Base-by-base conservation (phyloP, 2,329 filamentous ascomycete genomes). In the Xylariaceae sp. region DNA sequence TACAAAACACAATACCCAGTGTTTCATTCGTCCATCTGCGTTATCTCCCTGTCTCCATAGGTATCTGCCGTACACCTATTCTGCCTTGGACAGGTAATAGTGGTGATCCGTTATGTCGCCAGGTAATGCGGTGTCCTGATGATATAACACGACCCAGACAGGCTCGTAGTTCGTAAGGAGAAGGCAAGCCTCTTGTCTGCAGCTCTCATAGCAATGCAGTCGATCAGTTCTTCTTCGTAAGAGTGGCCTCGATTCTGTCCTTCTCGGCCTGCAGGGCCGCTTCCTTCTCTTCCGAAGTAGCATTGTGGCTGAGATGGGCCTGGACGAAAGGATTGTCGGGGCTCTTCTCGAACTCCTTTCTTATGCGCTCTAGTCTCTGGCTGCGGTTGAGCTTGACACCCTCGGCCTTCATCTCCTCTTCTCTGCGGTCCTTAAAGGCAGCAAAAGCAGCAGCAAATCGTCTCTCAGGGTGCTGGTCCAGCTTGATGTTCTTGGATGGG, bases 281-380 rank as follows among this genome's bases (percentile, higher is more conserved):
- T 53, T 80, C 80, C 50, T 96, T 69, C 69, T 99, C 93, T 3
- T 91, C 90, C 75, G 84, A 88, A 18, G 82, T 83, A 56, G 90
- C 84, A 74, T 99, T 90, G 76, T 91, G 95, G 2, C 80, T 74
- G 1, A 86, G 89, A 55, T 79, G 84, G 13, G 86, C 77, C 96
- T 58, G 90, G 77, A 96, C 96, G 77, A 96, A 94, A 11, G 94
- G 94, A 74, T 99, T 99, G 68, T 97, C 93, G 1, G 90, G 88
- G 70, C 89, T 89, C 80, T 91, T 95, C 75, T 96, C 89, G 74
- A 97, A 99, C 77, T 97, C 94, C 80, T 96, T 95, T 63, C 84
- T 77, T 66, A 96, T 89, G 71, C 87, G 81, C 64, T 93, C 89
- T 69, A 92, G 87, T 75, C 89, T 88, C 82, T 97, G 92, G 67